Conservation (phyloP, 2,329 filamentous ascomycete genomes). For the Penicillium sp. region DNA sequence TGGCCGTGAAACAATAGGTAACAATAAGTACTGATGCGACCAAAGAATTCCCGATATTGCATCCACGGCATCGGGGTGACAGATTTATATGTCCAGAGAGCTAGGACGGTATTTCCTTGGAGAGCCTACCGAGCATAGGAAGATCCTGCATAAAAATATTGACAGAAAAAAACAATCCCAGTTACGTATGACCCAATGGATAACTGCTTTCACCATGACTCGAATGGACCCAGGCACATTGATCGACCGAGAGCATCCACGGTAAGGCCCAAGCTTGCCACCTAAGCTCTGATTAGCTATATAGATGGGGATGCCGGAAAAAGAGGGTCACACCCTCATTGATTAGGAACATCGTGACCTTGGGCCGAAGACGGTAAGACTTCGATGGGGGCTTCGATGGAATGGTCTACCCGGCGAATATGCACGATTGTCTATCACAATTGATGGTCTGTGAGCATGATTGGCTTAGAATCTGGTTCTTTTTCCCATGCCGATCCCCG, state of each 20-base stretch:
- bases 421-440: conserved; percentile 3
- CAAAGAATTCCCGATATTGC: not conserved
- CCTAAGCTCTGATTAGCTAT: not conserved
- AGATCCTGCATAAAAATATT: conserved; percentile 2
- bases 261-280: conserved; percentile 23
- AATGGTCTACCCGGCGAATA: conserved; percentile 3
- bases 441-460: not conserved
- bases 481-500: conserved; percentile 1
- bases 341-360: conserved; percentile 2
- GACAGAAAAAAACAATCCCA: conserved; percentile 9
- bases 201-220: conserved; percentile 29
- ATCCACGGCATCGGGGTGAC: conserved; percentile 2
- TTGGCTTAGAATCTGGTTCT: not conserved
- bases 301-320: not conserved
- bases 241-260: conserved; percentile 22
- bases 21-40: not conserved
- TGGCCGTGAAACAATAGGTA: not conserved
- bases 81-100: conserved; percentile 24
- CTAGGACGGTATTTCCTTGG: conserved; percentile 16
- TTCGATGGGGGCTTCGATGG: conserved; percentile 15
- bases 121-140: conserved; percentile 18
- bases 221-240: conserved; percentile 22
- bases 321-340: conserved; percentile 2
- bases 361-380: conserved; percentile 11
- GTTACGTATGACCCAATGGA: conserved; percentile 26